Conservation (phyloP, 176 grass and related monocot species). For the Oryza officinalis region DNA sequence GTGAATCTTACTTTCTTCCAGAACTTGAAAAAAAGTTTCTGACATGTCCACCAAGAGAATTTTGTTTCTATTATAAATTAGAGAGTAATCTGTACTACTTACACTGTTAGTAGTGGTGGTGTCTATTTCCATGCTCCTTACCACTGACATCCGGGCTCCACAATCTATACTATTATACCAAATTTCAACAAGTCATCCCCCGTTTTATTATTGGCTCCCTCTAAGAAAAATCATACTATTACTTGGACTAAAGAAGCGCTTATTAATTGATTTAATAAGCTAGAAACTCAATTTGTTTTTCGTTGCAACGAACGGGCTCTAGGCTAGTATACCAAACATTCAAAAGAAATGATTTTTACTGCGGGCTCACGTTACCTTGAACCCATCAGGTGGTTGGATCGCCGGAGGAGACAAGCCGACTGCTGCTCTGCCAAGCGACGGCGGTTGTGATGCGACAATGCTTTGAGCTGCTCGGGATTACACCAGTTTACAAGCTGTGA, state of each 20-base stretch:
- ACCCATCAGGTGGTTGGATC: slow-evolving; percentile 66
- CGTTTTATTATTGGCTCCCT: too few species aligned
- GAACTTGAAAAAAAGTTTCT: not conserved
- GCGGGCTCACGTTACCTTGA: not conserved
- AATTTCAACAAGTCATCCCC: too few species aligned
- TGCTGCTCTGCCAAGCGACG: slow-evolving; percentile 69
- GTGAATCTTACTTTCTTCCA: not conserved
- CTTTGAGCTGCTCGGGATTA: slow-evolving; percentile 73
- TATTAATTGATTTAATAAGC: too few species aligned
- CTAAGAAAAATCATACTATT: too few species aligned
- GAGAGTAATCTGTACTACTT: too few species aligned
- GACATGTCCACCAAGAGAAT: not conserved
- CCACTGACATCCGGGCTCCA: too few species aligned
- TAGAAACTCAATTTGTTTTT: too few species aligned
- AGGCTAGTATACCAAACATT: not conserved
- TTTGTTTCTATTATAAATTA: not conserved
- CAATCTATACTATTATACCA: too few species aligned
- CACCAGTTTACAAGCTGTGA: slow-evolving; percentile 65
- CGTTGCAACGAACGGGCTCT: too few species aligned
- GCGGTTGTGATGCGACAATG: slow-evolving; percentile 63
- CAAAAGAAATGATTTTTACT: not conserved
- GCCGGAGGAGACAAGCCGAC: slow-evolving; percentile 57
- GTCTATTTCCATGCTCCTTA: too few species aligned
- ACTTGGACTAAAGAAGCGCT: too few species aligned
- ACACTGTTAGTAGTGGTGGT: too few species aligned